Percentiles rank a stretch among this genome's conserved stretches.
phyloP scores from a whole-genome alignment of 2,329 filamentous ascomycete species.

The Aspergillus calidoustus region DNA sequence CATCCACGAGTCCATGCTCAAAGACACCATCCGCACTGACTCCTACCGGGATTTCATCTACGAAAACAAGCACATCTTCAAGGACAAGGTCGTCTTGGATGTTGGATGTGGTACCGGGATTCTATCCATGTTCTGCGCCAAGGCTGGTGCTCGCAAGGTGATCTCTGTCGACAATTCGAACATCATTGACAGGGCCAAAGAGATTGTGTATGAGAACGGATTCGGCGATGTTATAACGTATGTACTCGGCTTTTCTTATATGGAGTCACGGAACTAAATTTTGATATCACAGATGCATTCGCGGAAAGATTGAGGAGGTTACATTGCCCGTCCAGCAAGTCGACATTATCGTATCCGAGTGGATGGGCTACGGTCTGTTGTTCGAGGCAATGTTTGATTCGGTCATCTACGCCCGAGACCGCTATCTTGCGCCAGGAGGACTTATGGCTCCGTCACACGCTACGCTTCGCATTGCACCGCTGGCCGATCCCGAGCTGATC shows the following conservation, averaged over 20 bases:
- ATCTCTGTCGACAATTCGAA: conserved; percentile 91
- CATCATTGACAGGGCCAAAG: conserved; percentile 83
- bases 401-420: conserved; percentile 84
- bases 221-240: conserved; percentile 73
- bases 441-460: conserved; percentile 86
- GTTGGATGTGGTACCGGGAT: conserved; percentile 88
- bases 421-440: conserved; percentile 78
- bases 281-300: conserved; percentile 60
- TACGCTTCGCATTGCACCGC: conserved; percentile 79
- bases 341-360: conserved; percentile 94
- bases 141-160: conserved; percentile 82
- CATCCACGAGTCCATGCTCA: conserved; percentile 95
- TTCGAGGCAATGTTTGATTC: conserved; percentile 97
- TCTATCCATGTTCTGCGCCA: conserved; percentile 91
- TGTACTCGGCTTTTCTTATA: conserved; percentile 17
- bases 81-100: conserved; percentile 84
- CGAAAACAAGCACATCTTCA: conserved; percentile 84
- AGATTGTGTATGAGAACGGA: conserved; percentile 82
- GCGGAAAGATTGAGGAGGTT: conserved; percentile 88
- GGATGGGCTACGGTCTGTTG: conserved; percentile 94
- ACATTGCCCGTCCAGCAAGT: conserved; percentile 76
- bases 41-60: conserved; percentile 96
- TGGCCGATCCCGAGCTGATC: conserved; percentile 77
- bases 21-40: conserved; percentile 84
- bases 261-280: conserved; percentile 11